Percentiles rank a stretch among this genome's conserved stretches.
Conservation (phyloP, 805 yeast genomes). For the Nakazawaea holstii region DNA sequence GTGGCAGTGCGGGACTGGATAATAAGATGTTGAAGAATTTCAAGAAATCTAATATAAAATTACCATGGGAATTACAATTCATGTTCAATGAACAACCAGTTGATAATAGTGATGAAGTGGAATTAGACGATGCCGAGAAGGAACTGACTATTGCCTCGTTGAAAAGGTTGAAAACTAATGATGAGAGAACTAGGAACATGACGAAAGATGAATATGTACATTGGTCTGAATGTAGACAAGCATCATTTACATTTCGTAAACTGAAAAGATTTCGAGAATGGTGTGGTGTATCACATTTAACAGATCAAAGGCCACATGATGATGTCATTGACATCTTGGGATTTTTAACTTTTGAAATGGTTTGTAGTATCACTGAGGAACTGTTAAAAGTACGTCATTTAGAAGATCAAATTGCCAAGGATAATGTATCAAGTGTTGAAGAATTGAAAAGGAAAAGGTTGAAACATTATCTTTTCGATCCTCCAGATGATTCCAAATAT, state of each 20-base stretch:
- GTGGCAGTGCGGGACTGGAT: constrained; percentile 30
- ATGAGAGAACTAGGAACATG: constrained; percentile 89
- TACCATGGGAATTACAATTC: constrained; percentile 94
- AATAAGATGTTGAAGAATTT: constrained; percentile 45
- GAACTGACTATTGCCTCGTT: constrained; percentile 87
- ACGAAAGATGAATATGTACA: constrained; percentile 97
- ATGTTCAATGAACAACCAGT: constrained; percentile 91
- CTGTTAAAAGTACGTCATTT: constrained; percentile 67
- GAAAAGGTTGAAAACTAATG: constrained; percentile 85
- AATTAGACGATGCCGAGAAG: constrained; percentile 80
- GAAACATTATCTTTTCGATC: constrained; percentile 69
- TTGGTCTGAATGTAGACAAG: constrained; percentile 98
- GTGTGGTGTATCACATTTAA: constrained; percentile 81
- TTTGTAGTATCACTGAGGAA: constrained; percentile 88
- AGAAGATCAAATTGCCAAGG: constrained; percentile 40
- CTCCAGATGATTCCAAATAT: constrained; percentile 76
- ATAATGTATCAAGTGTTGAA: constrained; percentile 33
- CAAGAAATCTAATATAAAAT: constrained; percentile 71
- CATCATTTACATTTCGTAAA: constrained; percentile 91
- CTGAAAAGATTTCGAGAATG: constrained; percentile 94
- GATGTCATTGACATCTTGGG: constrained; percentile 96
- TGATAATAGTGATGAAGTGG: constrained; percentile 57
- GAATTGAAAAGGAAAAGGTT: constrained; percentile 34
- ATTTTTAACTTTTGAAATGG: constrained; percentile 92
- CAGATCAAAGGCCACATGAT: constrained; percentile 90